Percentiles rank a stretch among this genome's conserved stretches.
phyloP scores from a whole-genome alignment of 1,284 basidiomycete genomes.

The Naganishia liquefaciens region DNA sequence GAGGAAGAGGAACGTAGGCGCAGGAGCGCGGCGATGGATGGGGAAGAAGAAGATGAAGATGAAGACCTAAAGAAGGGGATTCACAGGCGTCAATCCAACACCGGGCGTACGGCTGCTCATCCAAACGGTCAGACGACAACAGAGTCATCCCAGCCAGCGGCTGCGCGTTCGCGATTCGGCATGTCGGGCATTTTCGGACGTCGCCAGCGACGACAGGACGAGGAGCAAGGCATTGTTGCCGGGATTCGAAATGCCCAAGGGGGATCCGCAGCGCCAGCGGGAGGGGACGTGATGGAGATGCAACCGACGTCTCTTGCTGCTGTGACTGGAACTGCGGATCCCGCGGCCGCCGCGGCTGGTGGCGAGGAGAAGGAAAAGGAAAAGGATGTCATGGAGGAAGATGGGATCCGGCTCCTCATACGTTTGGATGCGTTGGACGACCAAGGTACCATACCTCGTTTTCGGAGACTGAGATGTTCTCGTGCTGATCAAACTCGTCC shows the following conservation, averaged over 20 bases:
- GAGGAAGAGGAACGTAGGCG: conserved; percentile 26
- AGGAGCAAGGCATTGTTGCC: conserved; percentile 30
- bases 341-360: conserved; percentile 40
- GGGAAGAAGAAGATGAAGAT: conserved; percentile 26
- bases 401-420: conserved; percentile 70
- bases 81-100: background rate
- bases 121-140: background rate
- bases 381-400: conserved; percentile 58
- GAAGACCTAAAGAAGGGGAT: conserved; percentile 10
- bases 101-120: background rate
- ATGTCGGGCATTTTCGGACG: conserved; percentile 21
- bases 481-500: conserved; percentile 9
- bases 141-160: background rate
- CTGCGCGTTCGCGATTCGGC: conserved; percentile 18
- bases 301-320: conserved; percentile 50
- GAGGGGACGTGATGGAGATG: conserved; percentile 47
- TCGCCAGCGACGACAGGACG: conserved; percentile 24
- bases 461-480: conserved; percentile 38
- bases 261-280: conserved; percentile 22
- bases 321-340: conserved; percentile 36
- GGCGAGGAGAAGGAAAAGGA: conserved; percentile 53
- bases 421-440: conserved; percentile 58
- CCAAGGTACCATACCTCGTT: conserved; percentile 56
- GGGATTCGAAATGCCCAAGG: conserved; percentile 27
- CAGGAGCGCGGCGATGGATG: conserved; percentile 21